Base-by-base conservation (phyloP, 331 rosid genomes). In the Malus hybrid region DNA sequence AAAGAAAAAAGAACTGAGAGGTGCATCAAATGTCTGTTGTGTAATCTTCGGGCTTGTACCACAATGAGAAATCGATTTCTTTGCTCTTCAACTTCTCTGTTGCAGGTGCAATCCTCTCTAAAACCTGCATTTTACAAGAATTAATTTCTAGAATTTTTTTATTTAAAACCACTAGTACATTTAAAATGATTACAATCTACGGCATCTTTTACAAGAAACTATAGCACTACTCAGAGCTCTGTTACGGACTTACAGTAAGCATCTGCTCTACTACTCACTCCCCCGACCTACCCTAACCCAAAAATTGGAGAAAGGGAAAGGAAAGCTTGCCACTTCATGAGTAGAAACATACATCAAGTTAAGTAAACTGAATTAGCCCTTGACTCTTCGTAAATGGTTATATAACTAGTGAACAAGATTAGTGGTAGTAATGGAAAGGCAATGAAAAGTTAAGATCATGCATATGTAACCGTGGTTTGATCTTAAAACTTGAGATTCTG, bases 101-200 rank as follows among this genome's bases (percentile, higher is more conserved):
- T 80, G 97, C 89, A 10, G 94, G 91, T 73, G 93, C 91, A 81
- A 90, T 93, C 84, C 78, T 86, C 80, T 88, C 94, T 83, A 91
- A 72, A 79, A 93, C 88, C 98, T 93, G 90, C 82, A 84, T 36
- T 72, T 54, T 48, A 71, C 61, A 71, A 67, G 42, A 74, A 74
- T 50, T 76, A 20, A 77, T 19, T 5, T 65, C 28, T 22, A 34
- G 32, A 72, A 5, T 72, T 72, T 48, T 19, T 55, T 55, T 31
- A 19, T 31, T 55, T 9, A 16, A 39, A 44, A 24, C 63, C 14
- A 19, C n/a, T 24, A 54, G 31, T 65, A 14, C 6, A 29, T 34
- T 52, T 13, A 67, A 56, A 33, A 42, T 42, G 48, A 42, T 42
- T 42, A 42, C 48, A 10, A 42, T 42, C 61, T 55, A 16, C 61